Base-by-base conservation (phyloP, 805 yeast species). In the Yamadazyma nakazawae region DNA sequence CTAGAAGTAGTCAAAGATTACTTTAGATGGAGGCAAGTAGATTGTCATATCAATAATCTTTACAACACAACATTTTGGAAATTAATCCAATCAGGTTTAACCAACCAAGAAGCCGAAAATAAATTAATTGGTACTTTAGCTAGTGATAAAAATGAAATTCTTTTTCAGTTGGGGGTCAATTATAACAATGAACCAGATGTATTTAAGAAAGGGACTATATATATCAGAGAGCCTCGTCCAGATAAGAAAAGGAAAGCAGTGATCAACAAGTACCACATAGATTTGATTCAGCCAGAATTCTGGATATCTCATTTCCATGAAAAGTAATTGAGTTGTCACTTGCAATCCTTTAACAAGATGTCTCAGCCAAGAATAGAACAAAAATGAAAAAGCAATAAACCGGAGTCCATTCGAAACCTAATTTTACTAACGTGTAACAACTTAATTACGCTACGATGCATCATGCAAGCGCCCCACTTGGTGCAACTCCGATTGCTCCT, bases 21-120 rank as follows among this genome's bases (percentile, higher is more conserved):
- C 61, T 78, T 94, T 53, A 71, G 86, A 47, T 94, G 99, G 99
- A 76, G 99, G 54, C 97, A 88, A 61, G 98, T 85, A 1, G 99
- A 94, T 61, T 94, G 94, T 43, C 99, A 94, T 67, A 94, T 94
- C 46, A 94, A 94, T 63, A 94, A 94, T 62, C 66, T 94, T 49
- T 94, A 92, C 70, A 94, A 94, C 60, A 94, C 99, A 0, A 73
- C 89, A 0, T 94, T 94, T 62, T 94, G 99, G 99, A 73, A 81
- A 5, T 71, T 94, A 57, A 92, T 94, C 0, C 60, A 70, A 16
- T 72, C 77, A 51, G 84, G 83, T 0, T 47, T 86, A 65, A 76
- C 85, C 0, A 81, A 95, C 0, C 79, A 80, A 52, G 94, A 89
- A 32, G 95, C 98, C 0, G 97, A 94, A 58, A 74, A 81, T 40